phyloP scores from a whole-genome alignment of 2,329 filamentous ascomycete species.

The Monilinia polystroma region DNA sequence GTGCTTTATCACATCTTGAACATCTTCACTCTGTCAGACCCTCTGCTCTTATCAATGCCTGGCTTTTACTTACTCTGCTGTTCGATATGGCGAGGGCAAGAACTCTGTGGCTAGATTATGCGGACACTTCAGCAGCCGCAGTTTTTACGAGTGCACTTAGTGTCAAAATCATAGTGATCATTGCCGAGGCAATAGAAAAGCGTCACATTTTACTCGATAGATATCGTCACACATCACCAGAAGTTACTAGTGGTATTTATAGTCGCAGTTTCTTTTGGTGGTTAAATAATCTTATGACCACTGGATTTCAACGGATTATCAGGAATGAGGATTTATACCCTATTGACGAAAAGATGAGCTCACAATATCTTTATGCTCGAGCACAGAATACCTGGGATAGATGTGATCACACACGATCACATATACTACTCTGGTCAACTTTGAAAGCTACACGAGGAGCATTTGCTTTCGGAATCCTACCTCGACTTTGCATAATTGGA shows the following conservation, averaged over 20 bases:
- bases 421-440: slow-evolving; percentile 31
- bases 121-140: slow-evolving; percentile 37
- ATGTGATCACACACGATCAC: slow-evolving; percentile 18
- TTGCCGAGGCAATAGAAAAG: slow-evolving; percentile 45
- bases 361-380: slow-evolving; percentile 22
- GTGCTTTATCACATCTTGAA: slow-evolving; percentile 33
- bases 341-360: slow-evolving; percentile 39
- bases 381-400: slow-evolving; percentile 28
- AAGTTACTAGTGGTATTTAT: slow-evolving; percentile 44
- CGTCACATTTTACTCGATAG: slow-evolving; percentile 38
- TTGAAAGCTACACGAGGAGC: slow-evolving; percentile 29
- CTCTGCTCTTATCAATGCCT: slow-evolving; percentile 32
- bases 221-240: slow-evolving; percentile 41
- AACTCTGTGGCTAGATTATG: slow-evolving; percentile 35
- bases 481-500: slow-evolving; percentile 27
- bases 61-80: slow-evolving; percentile 34
- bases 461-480: slow-evolving; percentile 25
- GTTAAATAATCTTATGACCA: slow-evolving; percentile 43
- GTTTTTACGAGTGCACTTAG: slow-evolving; percentile 42
- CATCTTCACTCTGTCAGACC: slow-evolving; percentile 34
- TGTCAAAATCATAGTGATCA: slow-evolving; percentile 40
- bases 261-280: slow-evolving; percentile 44
- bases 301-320: slow-evolving; percentile 42
- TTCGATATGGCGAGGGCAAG: slow-evolving; percentile 34
- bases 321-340: slow-evolving; percentile 41